These are phyloP conservation scores for Torulaspora franciscae DNA, from an alignment of 805 yeast species.

Conservation along the genomic window DNA sequence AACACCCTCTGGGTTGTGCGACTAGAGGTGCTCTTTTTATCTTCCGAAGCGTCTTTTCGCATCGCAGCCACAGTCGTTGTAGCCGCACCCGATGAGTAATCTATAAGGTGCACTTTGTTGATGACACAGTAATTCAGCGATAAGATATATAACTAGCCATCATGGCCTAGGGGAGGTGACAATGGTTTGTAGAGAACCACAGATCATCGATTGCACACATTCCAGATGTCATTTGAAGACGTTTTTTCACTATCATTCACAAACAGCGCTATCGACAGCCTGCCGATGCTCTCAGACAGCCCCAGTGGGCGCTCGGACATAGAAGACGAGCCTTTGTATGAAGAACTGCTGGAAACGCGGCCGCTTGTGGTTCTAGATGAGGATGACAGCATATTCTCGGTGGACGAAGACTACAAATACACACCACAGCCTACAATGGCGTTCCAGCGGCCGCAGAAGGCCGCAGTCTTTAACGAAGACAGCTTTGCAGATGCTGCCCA, in stretches of 20 bases:
- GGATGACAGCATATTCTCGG: constrained; percentile 13
- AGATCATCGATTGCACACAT: not conserved
- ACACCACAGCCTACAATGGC: not conserved
- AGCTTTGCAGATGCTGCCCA: constrained; percentile 29
- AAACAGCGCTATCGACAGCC: not conserved
- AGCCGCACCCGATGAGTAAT: constrained; percentile 1
- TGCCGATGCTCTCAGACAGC: constrained; percentile 13
- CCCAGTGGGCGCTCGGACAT: constrained; percentile 6
- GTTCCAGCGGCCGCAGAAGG: constrained; percentile 2
- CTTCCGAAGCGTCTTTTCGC: not conserved
- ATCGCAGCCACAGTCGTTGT: not conserved
- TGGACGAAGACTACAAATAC: constrained; percentile 12
- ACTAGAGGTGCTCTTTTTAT: not conserved
- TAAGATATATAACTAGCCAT: not conserved
- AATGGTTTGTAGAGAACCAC: not conserved
- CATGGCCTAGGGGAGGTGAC: not conserved
- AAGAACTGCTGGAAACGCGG: constrained; percentile 9
- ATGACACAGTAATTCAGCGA: not conserved
- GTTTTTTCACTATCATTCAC: constrained; percentile 4
- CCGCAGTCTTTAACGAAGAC: constrained; percentile 9
- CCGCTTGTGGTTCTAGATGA: constrained; percentile 7
- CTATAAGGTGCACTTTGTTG: not conserved
- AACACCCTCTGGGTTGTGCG: not conserved
- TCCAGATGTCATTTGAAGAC: constrained; percentile 1
- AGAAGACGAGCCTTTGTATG: constrained; percentile 9